phyloP scores from a whole-genome alignment of 1,284 basidiomycete genomes.

The Rhizoctonia solani region DNA sequence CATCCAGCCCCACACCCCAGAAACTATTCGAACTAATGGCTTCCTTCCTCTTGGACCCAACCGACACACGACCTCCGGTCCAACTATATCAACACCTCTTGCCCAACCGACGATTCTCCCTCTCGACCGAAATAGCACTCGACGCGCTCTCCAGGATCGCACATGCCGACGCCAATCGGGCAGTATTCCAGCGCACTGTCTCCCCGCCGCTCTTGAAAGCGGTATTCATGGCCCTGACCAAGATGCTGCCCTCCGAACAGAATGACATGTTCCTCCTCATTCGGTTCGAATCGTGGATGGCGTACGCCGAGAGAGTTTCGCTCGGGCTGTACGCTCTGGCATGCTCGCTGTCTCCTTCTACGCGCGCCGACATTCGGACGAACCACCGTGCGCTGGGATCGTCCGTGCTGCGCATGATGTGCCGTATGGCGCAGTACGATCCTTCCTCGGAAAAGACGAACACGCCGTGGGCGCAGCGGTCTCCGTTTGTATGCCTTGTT shows the following conservation, averaged over 20 bases:
- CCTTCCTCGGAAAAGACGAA: constrained; percentile 44
- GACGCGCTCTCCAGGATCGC: constrained; percentile 81
- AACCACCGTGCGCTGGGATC: constrained; percentile 48
- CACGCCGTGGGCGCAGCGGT: constrained; percentile 60
- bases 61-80: constrained; percentile 43
- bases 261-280: constrained; percentile 72
- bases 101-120: constrained; percentile 49
- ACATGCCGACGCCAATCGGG: constrained; percentile 79
- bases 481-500: constrained; percentile 61
- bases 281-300: constrained; percentile 65
- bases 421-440: constrained; percentile 42
- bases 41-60: constrained; percentile 73
- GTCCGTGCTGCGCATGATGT: constrained; percentile 48
- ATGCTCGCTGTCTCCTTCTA: constrained; percentile 75
- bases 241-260: constrained; percentile 78
- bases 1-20: constrained; percentile 51
- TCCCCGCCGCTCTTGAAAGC: constrained; percentile 61
- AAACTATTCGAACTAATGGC: constrained; percentile 71
- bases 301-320: constrained; percentile 76
- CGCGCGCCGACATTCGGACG: constrained; percentile 72
- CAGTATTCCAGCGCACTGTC: constrained; percentile 65
- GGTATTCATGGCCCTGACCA: constrained; percentile 72
- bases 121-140: constrained; percentile 71
- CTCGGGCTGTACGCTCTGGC: constrained; percentile 85
- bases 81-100: constrained; percentile 41